Conservation (phyloP, 768 basidiomycete species). For the Rhizopogon rudus region DNA sequence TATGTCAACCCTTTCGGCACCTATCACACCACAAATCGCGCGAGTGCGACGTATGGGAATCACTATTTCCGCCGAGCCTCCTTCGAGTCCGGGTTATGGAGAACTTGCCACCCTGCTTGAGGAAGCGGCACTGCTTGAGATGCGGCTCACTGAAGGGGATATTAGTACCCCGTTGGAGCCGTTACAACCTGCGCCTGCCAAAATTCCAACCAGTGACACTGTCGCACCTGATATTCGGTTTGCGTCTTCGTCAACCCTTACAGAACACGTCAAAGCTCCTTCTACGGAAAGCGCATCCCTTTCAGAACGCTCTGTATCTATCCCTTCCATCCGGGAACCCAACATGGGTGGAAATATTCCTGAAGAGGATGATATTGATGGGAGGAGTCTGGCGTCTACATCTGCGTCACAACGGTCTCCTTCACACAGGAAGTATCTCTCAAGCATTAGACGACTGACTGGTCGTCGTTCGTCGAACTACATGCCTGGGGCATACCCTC, state of each 20-base stretch:
- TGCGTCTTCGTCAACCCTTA: constrained; percentile 17
- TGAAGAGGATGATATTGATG: constrained; percentile 23
- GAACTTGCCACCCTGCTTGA: constrained; percentile 53
- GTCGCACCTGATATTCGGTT: constrained; percentile 19
- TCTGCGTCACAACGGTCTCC: constrained; percentile 50
- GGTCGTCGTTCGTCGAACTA: constrained; percentile 32
- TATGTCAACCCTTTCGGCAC: constrained; percentile 9
- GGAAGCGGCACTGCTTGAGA: constrained; percentile 55
- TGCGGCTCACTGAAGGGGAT: constrained; percentile 45
- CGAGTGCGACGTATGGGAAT: constrained; percentile 24
- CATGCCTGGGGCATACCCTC: constrained; percentile 38
- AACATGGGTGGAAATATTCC: constrained; percentile 16
- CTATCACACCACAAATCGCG: constrained; percentile 22
- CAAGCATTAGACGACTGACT: constrained; percentile 43
- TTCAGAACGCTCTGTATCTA: constrained; percentile 24
- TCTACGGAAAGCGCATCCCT: constrained; percentile 16
- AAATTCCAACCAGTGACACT: constrained; percentile 21
- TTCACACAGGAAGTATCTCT: constrained; percentile 40
- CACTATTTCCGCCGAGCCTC: constrained; percentile 24
- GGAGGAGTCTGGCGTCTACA: constrained; percentile 27
- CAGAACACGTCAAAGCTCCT: constrained; percentile 11
- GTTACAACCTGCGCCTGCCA: constrained; percentile 7
- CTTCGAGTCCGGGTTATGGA: constrained; percentile 42
- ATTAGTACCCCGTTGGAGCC: not conserved
- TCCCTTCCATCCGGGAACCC: constrained; percentile 26